phyloP scores from a whole-genome alignment of 1,284 basidiomycete genomes.

The Boletus semigastroideus region DNA sequence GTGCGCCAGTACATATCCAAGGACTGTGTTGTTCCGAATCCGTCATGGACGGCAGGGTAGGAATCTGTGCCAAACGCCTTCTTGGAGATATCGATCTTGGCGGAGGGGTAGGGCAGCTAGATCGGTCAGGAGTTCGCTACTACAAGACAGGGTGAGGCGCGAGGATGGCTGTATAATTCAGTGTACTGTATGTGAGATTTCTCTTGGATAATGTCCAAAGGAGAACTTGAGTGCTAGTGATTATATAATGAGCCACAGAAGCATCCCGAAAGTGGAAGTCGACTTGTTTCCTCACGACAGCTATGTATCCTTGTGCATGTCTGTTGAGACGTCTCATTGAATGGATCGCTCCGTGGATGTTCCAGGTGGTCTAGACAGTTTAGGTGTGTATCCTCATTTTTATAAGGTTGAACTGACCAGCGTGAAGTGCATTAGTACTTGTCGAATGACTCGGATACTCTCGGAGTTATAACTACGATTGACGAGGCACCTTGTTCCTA shows the following conservation, averaged over 20 bases:
- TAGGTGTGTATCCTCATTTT: too few relatives aligned
- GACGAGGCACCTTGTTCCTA: conserved; percentile 30
- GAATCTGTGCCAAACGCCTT: conserved; percentile 69
- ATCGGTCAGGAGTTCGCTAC: conserved; percentile 59
- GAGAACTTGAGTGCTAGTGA: too few relatives aligned
- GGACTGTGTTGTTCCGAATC: conserved; percentile 76
- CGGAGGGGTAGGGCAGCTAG: conserved; percentile 64
- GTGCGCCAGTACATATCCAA: conserved; percentile 83
- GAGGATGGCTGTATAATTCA: too few relatives aligned
- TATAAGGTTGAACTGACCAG: too few relatives aligned
- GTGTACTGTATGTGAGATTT: conserved; percentile 43
- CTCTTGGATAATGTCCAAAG: conserved; percentile 71
- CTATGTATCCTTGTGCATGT: too few relatives aligned
- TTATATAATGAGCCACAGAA: too few relatives aligned
- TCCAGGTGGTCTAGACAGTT: too few relatives aligned
- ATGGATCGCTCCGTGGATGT: too few relatives aligned
- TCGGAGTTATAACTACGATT: conserved; percentile 47
- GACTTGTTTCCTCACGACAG: too few relatives aligned
- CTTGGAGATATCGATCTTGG: conserved; percentile 94
- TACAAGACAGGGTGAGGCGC: conserved; percentile 92
- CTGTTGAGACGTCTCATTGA: too few relatives aligned
- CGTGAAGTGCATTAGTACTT: too few relatives aligned
- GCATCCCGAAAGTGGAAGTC: too few relatives aligned
- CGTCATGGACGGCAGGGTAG: conserved; percentile 82
- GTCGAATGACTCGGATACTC: not conserved